These are phyloP conservation scores for Colletotrichum tofieldiae DNA, from an alignment of 2,329 filamentous ascomycete genomes.

Conservation along the genomic window DNA sequence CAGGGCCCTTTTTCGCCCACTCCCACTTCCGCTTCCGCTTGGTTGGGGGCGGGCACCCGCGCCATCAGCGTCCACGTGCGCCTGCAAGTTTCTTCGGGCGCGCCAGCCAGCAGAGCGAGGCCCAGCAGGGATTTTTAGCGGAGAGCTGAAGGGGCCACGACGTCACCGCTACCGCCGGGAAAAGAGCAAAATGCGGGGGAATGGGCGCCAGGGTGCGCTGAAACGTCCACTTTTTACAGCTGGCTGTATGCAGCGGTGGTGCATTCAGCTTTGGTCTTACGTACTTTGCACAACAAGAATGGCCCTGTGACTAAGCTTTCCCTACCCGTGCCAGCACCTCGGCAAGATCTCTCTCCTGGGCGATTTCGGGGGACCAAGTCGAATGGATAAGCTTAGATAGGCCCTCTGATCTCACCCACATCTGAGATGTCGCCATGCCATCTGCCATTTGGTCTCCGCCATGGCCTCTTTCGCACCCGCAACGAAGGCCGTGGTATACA, in stretches of 20 bases:
- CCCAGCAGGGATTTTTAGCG: constrained; percentile 28
- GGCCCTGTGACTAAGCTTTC: constrained; percentile 6
- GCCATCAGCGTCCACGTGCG: constrained; percentile 39
- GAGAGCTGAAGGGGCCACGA: constrained; percentile 17
- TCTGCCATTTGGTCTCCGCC: not conserved
- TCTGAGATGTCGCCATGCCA: constrained; percentile 28
- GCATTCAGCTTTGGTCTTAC: not conserved
- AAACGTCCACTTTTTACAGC: constrained; percentile 32
- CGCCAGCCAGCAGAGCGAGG: constrained; percentile 9
- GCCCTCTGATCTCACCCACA: constrained; percentile 24
- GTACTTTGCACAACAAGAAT: not conserved
- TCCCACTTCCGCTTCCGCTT: constrained; percentile 19
- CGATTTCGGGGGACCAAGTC: constrained; percentile 27
- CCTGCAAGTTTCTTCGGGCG: constrained; percentile 22
- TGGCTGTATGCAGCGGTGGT: constrained; percentile 16
- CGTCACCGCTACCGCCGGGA: constrained; percentile 31
- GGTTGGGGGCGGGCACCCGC: not conserved
- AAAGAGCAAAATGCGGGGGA: constrained; percentile 42
- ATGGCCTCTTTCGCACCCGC: not conserved
- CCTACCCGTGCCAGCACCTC: constrained; percentile 2
- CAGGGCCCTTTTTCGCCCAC: constrained; percentile 15
- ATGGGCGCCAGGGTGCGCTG: constrained; percentile 29
- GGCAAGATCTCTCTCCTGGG: constrained; percentile 30
- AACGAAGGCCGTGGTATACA: not conserved
- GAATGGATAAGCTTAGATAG: constrained; percentile 38